Conservation (phyloP, 441 rosid species). For the Melastoma candidum region DNA sequence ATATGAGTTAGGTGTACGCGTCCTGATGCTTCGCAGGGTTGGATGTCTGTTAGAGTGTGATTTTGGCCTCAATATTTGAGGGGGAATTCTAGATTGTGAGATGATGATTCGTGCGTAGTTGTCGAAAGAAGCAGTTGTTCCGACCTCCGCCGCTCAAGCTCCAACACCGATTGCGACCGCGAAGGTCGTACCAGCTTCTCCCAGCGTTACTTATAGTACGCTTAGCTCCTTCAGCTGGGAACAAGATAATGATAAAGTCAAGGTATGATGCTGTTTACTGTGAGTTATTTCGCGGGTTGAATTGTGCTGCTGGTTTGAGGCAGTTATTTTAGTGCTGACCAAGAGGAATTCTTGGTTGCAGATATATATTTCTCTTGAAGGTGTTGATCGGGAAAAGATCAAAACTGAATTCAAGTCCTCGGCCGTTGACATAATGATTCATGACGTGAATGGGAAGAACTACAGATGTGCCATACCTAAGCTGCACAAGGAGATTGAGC, state of each 20-base stretch:
- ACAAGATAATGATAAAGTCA: conserved; percentile 86
- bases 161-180: conserved; percentile 39
- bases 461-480: conserved; percentile 60
- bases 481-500: conserved; percentile 62
- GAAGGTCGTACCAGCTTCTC: conserved; percentile 28
- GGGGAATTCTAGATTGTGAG: neutral
- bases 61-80: neutral
- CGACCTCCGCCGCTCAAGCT: conserved; percentile 17
- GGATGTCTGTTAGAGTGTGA: neutral
- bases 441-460: conserved; percentile 73
- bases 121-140: conserved; percentile 25
- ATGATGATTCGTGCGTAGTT: conserved; percentile 23
- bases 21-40: neutral
- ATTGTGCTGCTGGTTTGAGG: neutral
- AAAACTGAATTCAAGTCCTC: conserved; percentile 55
- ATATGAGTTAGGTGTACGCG: too few relatives aligned
- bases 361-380: conserved; percentile 68
- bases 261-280: conserved; percentile 31
- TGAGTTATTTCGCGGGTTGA: conserved; percentile 19
- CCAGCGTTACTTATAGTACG: conserved; percentile 33
- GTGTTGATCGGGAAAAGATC: conserved; percentile 57
- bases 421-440: conserved; percentile 65
- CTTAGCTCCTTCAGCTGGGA: conserved; percentile 90
- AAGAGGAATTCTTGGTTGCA: neutral
- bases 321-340: too few relatives aligned